Conservation (phyloP, 345 rosid genomes). For the Bruguiera parviflora region DNA sequence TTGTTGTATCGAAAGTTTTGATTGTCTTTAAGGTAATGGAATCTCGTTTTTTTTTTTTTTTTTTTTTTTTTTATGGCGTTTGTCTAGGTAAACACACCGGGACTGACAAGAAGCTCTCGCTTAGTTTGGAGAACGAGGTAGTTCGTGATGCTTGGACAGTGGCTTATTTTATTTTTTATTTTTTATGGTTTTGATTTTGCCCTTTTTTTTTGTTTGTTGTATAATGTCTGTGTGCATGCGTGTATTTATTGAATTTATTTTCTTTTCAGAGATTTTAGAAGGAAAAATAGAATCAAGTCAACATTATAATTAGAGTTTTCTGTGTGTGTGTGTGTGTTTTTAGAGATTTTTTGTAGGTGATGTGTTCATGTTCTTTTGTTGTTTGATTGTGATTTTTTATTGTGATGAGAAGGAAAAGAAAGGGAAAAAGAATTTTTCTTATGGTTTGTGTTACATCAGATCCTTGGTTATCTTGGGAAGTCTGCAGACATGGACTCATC, state of each 20-base stretch:
- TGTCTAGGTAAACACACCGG: conserved; percentile 83
- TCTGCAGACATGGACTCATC: conserved; percentile 75
- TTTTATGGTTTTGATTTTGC: neutral
- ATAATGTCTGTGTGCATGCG: too few species aligned
- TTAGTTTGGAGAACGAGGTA: conserved; percentile 95
- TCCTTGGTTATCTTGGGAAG: conserved; percentile 80
- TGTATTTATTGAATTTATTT: too few species aligned
- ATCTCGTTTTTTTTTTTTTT: neutral
- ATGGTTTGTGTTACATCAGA: conserved; percentile 38
- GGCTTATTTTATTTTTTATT: neutral
- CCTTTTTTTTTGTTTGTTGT: too few species aligned
- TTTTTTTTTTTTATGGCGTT: conserved; percentile 4
- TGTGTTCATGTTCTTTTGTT: too few species aligned
- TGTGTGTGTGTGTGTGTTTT: too few species aligned
- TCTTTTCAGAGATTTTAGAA: too few species aligned
- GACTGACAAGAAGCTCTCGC: conserved; percentile 74
- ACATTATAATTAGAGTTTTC: too few species aligned
- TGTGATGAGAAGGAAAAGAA: neutral
- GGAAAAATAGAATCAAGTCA: too few species aligned
- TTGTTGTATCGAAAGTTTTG: neutral
- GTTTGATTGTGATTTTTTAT: too few species aligned
- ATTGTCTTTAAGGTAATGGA: neutral
- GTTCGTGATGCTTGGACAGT: neutral
- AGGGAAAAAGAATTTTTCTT: neutral
- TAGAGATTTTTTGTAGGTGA: too few species aligned